These are phyloP conservation scores for Botrytis cinerea DNA, from an alignment of 2,329 filamentous ascomycete genomes.

Conservation along the genomic window DNA sequence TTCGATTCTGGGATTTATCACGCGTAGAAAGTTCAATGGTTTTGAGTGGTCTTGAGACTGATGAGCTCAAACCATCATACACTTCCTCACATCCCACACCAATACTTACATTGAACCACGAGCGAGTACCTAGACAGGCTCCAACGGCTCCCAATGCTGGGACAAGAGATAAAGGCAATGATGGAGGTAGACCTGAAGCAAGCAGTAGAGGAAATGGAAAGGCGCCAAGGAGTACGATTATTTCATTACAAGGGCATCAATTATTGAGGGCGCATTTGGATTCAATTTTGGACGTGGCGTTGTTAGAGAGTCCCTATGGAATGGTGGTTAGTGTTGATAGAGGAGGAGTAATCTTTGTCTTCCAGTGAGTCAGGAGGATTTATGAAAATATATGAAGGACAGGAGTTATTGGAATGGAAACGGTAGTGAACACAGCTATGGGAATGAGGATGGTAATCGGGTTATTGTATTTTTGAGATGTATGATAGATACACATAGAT, in stretches of 20 bases:
- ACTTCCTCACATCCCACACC: constrained; percentile 62
- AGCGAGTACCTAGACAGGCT: constrained; percentile 45
- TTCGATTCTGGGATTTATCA: constrained; percentile 90
- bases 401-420: constrained; percentile 29
- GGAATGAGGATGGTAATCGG: background rate
- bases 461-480: constrained; percentile 8
- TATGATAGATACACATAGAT: constrained; percentile 7
- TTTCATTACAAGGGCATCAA: constrained; percentile 84
- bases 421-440: constrained; percentile 4
- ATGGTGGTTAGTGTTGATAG: constrained; percentile 93
- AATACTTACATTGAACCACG: constrained; percentile 65
- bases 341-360: constrained; percentile 86
- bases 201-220: constrained; percentile 42
- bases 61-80: constrained; percentile 75
- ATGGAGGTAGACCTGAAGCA: constrained; percentile 36
- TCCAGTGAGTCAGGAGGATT: constrained; percentile 42
- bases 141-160: constrained; percentile 41
- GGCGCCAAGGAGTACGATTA: constrained; percentile 76
- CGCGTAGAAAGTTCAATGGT: constrained; percentile 76
- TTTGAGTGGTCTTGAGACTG: constrained; percentile 73
- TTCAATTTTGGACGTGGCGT: constrained; percentile 80
- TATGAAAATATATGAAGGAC: background rate
- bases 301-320: constrained; percentile 85
- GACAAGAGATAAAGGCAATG: constrained; percentile 26
- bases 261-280: constrained; percentile 86